These are phyloP conservation scores for Colletotrichum sp. DNA, from an alignment of 2,329 filamentous ascomycete species.

Conservation along the genomic window DNA sequence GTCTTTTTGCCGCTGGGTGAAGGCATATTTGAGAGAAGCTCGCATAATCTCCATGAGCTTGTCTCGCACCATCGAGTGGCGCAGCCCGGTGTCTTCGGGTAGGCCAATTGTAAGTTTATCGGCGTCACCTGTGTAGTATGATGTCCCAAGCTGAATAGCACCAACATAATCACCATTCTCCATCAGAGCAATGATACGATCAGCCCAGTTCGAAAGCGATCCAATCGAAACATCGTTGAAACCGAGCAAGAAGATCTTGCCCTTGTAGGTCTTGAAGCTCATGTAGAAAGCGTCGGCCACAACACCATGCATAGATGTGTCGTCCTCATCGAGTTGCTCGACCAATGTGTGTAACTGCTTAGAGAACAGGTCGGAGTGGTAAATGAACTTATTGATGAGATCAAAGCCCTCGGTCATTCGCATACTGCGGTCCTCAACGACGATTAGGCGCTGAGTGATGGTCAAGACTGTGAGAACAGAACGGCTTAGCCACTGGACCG, in stretches of 20 bases:
- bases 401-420: constrained; percentile 95
- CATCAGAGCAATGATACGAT: constrained; percentile 91
- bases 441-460: constrained; percentile 90
- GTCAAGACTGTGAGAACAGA: constrained; percentile 92
- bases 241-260: constrained; percentile 88
- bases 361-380: constrained; percentile 89
- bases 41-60: constrained; percentile 93
- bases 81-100: constrained; percentile 77
- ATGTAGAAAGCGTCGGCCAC: constrained; percentile 98
- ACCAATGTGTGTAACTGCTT: constrained; percentile 83
- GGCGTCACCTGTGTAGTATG: constrained; percentile 89
- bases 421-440: constrained; percentile 87
- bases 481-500: constrained; percentile 94
- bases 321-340: constrained; percentile 86
- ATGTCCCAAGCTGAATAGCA: constrained; percentile 87
- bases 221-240: constrained; percentile 93
- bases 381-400: constrained; percentile 88
- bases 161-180: constrained; percentile 95
- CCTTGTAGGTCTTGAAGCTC: constrained; percentile 96
- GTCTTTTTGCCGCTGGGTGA: constrained; percentile 66
- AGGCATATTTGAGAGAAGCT: constrained; percentile 88
- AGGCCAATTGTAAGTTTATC: constrained; percentile 94
- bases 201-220: constrained; percentile 95
- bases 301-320: constrained; percentile 90
- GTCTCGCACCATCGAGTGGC: constrained; percentile 84